Conservation (phyloP, 768 basidiomycete genomes). For the Collybia sp. region DNA sequence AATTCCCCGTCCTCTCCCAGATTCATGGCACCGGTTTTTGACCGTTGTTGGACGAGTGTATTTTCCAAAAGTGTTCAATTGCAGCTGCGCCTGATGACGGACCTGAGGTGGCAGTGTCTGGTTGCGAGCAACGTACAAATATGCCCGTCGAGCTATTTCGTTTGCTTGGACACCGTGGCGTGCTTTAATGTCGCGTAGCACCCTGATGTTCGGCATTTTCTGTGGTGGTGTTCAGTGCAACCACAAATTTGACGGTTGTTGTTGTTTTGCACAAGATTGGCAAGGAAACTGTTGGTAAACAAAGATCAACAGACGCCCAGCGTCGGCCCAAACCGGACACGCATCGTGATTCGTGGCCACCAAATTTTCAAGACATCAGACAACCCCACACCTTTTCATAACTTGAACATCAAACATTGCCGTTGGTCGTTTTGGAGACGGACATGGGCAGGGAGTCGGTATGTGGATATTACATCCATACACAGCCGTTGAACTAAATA, state of each 20-base stretch:
- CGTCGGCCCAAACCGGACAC: constrained; percentile 31
- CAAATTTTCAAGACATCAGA: constrained; percentile 1
- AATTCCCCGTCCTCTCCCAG: constrained; percentile 83
- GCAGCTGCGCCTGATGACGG: constrained; percentile 91
- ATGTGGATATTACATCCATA: background rate
- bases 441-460: constrained; percentile 23
- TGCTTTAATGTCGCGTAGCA: constrained; percentile 77
- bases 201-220: constrained; percentile 39
- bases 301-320: constrained; percentile 19
- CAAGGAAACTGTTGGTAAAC: constrained; percentile 16
- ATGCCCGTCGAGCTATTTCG: constrained; percentile 84
- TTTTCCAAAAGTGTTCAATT: constrained; percentile 81
- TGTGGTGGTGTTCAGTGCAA: constrained; percentile 6
- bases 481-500: background rate
- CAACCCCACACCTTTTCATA: background rate
- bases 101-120: constrained; percentile 83
- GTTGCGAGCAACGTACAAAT: constrained; percentile 92
- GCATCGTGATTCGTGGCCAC: background rate
- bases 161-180: constrained; percentile 65
- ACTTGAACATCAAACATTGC: background rate
- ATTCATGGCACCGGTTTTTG: constrained; percentile 84
- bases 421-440: constrained; percentile 4
- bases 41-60: constrained; percentile 84
- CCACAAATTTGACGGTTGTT: background rate
- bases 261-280: background rate